Evolutionary conservation across 1,139 yeast genomes (phyloP).

Genomic region (Nakaseomyces uthaithaninus): DNA sequence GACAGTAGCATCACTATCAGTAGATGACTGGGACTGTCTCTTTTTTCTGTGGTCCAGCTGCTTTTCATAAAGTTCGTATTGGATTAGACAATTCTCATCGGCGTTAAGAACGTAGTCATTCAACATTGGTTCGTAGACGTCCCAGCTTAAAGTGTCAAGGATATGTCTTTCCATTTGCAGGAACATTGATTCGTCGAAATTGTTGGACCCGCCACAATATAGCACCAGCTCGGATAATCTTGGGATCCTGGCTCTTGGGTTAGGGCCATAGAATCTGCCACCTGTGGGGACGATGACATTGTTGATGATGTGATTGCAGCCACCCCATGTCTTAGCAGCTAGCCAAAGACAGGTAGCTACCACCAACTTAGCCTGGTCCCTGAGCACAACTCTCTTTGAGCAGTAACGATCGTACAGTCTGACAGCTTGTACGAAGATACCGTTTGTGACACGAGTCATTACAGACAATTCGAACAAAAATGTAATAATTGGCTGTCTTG

Average conservation of each 20-base stretch:
- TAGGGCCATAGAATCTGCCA: slow-evolving; percentile 56
- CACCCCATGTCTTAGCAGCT: slow-evolving; percentile 57
- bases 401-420: slow-evolving; percentile 58
- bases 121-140: slow-evolving; percentile 48
- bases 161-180: slow-evolving; percentile 50
- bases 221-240: slow-evolving; percentile 54
- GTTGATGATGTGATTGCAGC: slow-evolving; percentile 60
- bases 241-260: slow-evolving; percentile 58
- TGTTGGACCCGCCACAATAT: slow-evolving; percentile 48
- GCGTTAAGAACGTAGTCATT: slow-evolving; percentile 43
- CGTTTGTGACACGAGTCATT: slow-evolving; percentile 51
- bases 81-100: slow-evolving; percentile 36
- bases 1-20: slow-evolving; percentile 28
- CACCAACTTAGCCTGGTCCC: slow-evolving; percentile 55
- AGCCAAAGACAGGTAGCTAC: slow-evolving; percentile 63
- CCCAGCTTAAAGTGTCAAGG: slow-evolving; percentile 54
- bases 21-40: slow-evolving; percentile 23
- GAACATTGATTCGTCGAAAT: slow-evolving; percentile 53
- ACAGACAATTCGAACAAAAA: slow-evolving; percentile 50
- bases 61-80: slow-evolving; percentile 33
- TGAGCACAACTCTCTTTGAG: slow-evolving; percentile 52
- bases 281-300: slow-evolving; percentile 42
- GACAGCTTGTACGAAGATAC: slow-evolving; percentile 51
- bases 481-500: slow-evolving; percentile 46
- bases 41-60: slow-evolving; percentile 29